Evolutionary conservation across 768 basidiomycete genomes (phyloP).

Genomic region (Cyclocybe aegerita): DNA sequence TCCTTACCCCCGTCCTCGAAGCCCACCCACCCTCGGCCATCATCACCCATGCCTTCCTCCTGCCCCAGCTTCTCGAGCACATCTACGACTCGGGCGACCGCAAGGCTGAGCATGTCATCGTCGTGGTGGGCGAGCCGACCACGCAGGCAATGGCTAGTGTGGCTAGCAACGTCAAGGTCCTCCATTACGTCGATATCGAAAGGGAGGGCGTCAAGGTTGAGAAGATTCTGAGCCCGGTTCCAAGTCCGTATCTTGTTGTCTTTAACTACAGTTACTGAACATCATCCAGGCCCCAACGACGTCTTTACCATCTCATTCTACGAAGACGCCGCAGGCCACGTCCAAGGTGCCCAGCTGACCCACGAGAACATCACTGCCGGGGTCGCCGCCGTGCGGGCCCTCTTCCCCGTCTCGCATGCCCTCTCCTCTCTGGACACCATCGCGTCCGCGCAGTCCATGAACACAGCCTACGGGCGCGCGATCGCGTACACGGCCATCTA

Average conservation of each 20-base stretch:
- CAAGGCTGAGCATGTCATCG: slow-evolving; percentile 50
- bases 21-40: slow-evolving; percentile 70
- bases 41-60: slow-evolving; percentile 64
- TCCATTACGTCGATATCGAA: slow-evolving; percentile 72
- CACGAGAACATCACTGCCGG: slow-evolving; percentile 89
- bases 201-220: slow-evolving; percentile 56
- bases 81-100: slow-evolving; percentile 59
- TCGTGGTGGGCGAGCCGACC: slow-evolving; percentile 71
- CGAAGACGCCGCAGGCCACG: slow-evolving; percentile 45
- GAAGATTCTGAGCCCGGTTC: slow-evolving; percentile 42
- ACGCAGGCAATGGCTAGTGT: slow-evolving; percentile 44
- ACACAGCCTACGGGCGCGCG: slow-evolving; percentile 76
- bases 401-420: slow-evolving; percentile 72
- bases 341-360: slow-evolving; percentile 67
- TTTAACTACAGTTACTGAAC: slow-evolving; percentile 1
- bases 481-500: slow-evolving; percentile 78
- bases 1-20: slow-evolving; percentile 68
- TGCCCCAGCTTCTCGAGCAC: slow-evolving; percentile 69
- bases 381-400: slow-evolving; percentile 72
- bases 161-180: slow-evolving; percentile 52
- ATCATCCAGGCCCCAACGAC: slow-evolving; percentile 50
- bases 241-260: slow-evolving; percentile 43
- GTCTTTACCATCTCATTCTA: slow-evolving; percentile 72
- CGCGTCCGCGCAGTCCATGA: slow-evolving; percentile 70
- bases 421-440: slow-evolving; percentile 76